Conservation (phyloP, 2,329 filamentous ascomycete genomes). For the Stagonosporopsis vannaccii region DNA sequence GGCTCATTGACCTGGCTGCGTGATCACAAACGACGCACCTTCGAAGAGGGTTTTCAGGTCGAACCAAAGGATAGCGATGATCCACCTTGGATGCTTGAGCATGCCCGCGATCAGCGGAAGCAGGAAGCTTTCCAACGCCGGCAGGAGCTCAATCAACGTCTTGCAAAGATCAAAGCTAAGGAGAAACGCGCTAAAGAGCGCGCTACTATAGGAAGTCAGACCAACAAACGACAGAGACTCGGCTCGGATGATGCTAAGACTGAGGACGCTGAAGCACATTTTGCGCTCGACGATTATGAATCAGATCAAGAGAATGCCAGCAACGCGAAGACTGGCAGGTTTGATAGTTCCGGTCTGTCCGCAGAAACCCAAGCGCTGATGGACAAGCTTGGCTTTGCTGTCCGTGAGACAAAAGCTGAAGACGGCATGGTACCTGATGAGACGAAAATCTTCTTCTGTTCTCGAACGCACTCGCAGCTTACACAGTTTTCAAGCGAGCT, state of each 20-base stretch:
- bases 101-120: conserved; percentile 72
- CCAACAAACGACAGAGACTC: conserved; percentile 53
- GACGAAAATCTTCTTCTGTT: conserved; percentile 90
- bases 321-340: conserved; percentile 26
- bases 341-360: conserved; percentile 63
- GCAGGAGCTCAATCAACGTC: conserved; percentile 75
- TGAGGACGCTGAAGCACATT: conserved; percentile 67
- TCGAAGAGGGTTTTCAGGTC: conserved; percentile 63
- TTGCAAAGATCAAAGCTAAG: conserved; percentile 68
- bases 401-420: conserved; percentile 51
- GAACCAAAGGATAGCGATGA: conserved; percentile 67
- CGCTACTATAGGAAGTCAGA: conserved; percentile 55
- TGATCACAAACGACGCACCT: conserved; percentile 70
- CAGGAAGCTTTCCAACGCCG: conserved; percentile 71
- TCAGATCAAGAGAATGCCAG: conserved; percentile 63
- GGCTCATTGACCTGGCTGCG: conserved; percentile 91
- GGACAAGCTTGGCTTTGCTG: conserved; percentile 60
- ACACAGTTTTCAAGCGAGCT: conserved; percentile 88
- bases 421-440: conserved; percentile 65
- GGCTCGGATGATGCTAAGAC: conserved; percentile 13
- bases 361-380: conserved; percentile 78
- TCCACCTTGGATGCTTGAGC: conserved; percentile 84
- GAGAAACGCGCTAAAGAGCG: conserved; percentile 67
- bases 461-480: conserved; percentile 89
- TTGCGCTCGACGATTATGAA: conserved; percentile 77